Base-by-base conservation (phyloP, 2,329 filamentous ascomycete species). In the Lecanoromycetidae sp. region DNA sequence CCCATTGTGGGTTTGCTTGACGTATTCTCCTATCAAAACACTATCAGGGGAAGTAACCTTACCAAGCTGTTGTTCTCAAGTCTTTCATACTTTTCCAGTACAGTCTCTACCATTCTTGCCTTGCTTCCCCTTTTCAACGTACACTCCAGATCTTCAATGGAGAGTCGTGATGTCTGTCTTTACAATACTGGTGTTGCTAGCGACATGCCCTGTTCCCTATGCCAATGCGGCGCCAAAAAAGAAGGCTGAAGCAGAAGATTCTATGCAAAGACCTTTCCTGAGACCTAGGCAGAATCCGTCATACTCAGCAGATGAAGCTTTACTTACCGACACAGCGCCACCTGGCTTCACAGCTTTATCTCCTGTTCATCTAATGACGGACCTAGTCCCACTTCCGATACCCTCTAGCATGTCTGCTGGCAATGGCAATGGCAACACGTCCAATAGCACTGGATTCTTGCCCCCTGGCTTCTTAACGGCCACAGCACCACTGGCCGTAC, bases 131-230 rank as follows among this genome's bases (percentile, higher is more conserved):
- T 41, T 10, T 33, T 42, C 6, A 15, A 27, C 29, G 37, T 37
- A 23, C 22, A 32, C 23, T 2, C 17, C n/a, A 33, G 5, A 10
- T 37, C 32, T 36, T 42, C 30, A 26, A 47, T 47, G 45, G 44
- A 42, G 25, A 43, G 44, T 20, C 48, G 48, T 47, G 44, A 48
- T 39, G 48, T 36, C 48, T 44, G 34, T 51, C 48, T 19, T 51
- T 51, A 47, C 39, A 33, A 34, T 22, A 2, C 22, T 46, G 26
- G 19, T 47, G 8, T n/a, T 49, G 17, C 27, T 47, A 34, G 19
- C 25, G 13, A 9, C 26, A 6, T 44, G 29, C 30, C 22, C 48
- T 36, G 25, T 19, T 33, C 22, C 36, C 6, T 7, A 12, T 15
- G 33, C 26, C 8, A n/a, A 30, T 17, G 27, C 27, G 15, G 40